Evolutionary conservation across 495 filamentous ascomycete genomes (phyloP), one percentile per base, ranked within the genome.

Genomic region (Hyaloscypha bicolor): DNA sequence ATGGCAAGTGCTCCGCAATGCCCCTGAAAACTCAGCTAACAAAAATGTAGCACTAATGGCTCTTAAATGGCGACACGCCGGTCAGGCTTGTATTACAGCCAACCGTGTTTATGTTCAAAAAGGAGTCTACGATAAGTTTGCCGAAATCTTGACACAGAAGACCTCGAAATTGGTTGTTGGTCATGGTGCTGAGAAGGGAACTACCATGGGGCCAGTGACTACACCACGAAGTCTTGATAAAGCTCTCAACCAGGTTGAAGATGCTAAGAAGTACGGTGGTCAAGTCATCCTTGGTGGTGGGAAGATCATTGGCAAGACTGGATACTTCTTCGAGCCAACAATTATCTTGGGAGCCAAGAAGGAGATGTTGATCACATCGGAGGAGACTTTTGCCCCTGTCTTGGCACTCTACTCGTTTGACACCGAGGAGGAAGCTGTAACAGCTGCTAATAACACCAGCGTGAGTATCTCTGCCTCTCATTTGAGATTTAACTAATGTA

Each of bases 251-350:
- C 87, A 91, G 66, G 82, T 91, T 52, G 83, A 84, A 39, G 88
- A 93, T 74, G 90, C 90, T 37, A 79, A 79, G 59, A 79, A 78
- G 58, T 79, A 83, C 29, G 90, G 90, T 5, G 90, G 84, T 30
- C 80, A 83, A 21, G 71, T 86, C 12, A 73, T 91, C 2, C 73
- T 88, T 35, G 87, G 88, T 30, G 89, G 88, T 1, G 83, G 84
- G 0, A 79, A 80, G 35, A 68, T 85, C 8, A 66, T 70, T 2
- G 77, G 77, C 5, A 77, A 77, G 25, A 75, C 76, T 1, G 90
- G 89, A 3, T 91, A 90, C 69, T 93, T 91, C 81, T 90, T 91
- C 74, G 84, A 87, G 74, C 90, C 90, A 0, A 92, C 90, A 0
- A 84, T 93, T 68, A 81, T 93, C 70, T 81, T 81, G 0, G 82